A percentile compares a stretch with the other conserved stretches of the same genome.
Conservation (phyloP, 768 basidiomycete species). For the Rhodosporidiobolus sp. region DNA sequence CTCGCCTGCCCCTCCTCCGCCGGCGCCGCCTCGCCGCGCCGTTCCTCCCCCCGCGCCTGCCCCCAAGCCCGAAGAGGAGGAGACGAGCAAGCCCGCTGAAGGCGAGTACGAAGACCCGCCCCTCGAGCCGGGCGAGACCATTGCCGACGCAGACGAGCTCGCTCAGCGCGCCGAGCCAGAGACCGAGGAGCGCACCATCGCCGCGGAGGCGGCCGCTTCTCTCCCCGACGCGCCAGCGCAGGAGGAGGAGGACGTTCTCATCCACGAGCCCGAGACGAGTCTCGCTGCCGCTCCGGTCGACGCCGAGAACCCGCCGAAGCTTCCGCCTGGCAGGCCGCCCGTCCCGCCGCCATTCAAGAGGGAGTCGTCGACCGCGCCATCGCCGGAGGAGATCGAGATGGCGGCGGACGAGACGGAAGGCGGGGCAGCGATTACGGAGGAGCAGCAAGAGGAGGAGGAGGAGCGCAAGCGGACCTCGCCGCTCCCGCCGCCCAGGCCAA, state of each 20-base stretch:
- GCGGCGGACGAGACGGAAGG: neutral
- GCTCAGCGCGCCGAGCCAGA: neutral
- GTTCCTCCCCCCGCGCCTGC: neutral
- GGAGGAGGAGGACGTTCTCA: conserved; percentile 4
- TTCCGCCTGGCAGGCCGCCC: neutral
- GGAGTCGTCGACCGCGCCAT: neutral
- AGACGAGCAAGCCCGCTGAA: neutral
- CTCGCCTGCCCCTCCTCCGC: conserved; percentile 7
- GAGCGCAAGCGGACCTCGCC: no score
- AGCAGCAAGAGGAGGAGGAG: neutral
- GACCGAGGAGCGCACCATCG: neutral
- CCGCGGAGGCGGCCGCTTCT: neutral
- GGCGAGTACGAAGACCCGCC: neutral
- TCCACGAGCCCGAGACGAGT: neutral
- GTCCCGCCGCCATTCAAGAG: conserved; percentile 1
- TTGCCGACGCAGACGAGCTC: neutral
- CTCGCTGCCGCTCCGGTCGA: neutral
- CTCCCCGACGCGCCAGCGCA: neutral
- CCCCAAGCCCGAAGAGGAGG: neutral
- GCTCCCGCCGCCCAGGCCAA: no score
- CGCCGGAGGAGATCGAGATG: no score
- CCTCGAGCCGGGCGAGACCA: conserved; percentile 9
- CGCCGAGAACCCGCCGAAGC: neutral
- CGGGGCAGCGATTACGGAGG: neutral
- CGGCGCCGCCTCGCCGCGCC: neutral